Evolutionary conservation across 2,329 filamentous ascomycete species (phyloP).

Genomic region (Calonectria ilicicola): DNA sequence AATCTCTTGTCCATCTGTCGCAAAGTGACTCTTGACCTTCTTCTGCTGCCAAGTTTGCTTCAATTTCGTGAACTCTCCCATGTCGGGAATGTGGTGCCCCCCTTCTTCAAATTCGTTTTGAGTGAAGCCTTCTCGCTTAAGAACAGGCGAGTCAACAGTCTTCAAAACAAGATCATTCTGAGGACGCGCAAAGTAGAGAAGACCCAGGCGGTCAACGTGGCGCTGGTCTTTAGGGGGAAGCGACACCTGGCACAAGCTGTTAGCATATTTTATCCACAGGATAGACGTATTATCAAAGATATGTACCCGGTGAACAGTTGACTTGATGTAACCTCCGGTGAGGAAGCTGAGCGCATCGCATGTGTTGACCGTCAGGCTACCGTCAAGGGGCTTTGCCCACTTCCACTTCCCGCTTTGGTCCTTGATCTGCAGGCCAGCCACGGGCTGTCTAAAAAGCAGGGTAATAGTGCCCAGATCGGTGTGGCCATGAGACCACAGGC

Average conservation of each 20-base stretch:
- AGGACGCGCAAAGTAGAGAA: slow-evolving; percentile 64
- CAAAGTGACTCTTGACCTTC: slow-evolving; percentile 41
- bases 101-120: slow-evolving; percentile 54
- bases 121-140: slow-evolving; percentile 47
- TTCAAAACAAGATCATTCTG: slow-evolving; percentile 53
- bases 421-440: slow-evolving; percentile 66
- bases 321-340: slow-evolving; percentile 61
- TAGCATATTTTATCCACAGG: not conserved
- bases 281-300: not conserved
- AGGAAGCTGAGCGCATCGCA: slow-evolving; percentile 61
- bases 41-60: slow-evolving; percentile 54
- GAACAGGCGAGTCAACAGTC: slow-evolving; percentile 52
- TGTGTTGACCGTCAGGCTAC: slow-evolving; percentile 64
- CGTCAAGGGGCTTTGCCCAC: slow-evolving; percentile 61
- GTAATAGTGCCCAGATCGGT: slow-evolving; percentile 69
- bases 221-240: slow-evolving; percentile 55
- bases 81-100: slow-evolving; percentile 45
- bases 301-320: slow-evolving; percentile 52
- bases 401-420: slow-evolving; percentile 63
- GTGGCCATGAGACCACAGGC: slow-evolving; percentile 61
- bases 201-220: slow-evolving; percentile 59
- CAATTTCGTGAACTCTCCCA: slow-evolving; percentile 52
- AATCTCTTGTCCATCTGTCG: slow-evolving; percentile 47
- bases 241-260: slow-evolving; percentile 42
- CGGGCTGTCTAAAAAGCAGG: slow-evolving; percentile 68